These are phyloP conservation scores for Neospermospora avenae DNA, from an alignment of 2,329 filamentous ascomycete genomes.

Conservation along the genomic window DNA sequence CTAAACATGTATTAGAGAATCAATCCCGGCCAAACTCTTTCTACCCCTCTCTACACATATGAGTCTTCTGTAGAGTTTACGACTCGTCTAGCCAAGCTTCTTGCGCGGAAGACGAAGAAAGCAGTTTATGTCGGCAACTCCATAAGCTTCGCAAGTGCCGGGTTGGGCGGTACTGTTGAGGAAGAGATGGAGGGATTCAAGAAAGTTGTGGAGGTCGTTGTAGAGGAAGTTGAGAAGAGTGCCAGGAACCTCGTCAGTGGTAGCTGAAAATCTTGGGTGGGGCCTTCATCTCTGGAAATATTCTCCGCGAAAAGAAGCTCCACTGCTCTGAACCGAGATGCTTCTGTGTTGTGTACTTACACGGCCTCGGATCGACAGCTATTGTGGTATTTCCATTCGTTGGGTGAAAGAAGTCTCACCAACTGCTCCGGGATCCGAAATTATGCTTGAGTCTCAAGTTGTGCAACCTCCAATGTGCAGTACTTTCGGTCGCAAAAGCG, in stretches of 20 bases:
- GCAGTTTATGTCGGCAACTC: constrained; percentile 93
- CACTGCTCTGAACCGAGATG: not conserved
- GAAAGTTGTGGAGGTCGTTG: constrained; percentile 67
- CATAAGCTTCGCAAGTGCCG: constrained; percentile 69
- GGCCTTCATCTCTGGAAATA: not conserved
- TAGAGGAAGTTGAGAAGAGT: constrained; percentile 48
- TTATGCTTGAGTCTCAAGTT: not conserved
- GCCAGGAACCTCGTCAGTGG: constrained; percentile 25
- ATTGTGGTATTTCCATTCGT: not conserved
- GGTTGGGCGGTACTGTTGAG: constrained; percentile 77
- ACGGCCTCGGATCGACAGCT: not conserved
- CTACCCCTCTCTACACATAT: constrained; percentile 74
- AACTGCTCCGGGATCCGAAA: not conserved
- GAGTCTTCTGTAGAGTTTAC: constrained; percentile 83
- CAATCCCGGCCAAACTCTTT: constrained; percentile 59
- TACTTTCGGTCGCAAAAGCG: not conserved
- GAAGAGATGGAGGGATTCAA: constrained; percentile 92
- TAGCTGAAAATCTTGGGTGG: not conserved
- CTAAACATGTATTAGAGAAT: constrained; percentile 30
- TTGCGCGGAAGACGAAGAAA: constrained; percentile 68
- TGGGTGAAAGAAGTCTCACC: not conserved
- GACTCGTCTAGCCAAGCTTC: constrained; percentile 75
- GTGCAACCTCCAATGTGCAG: not conserved
- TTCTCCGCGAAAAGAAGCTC: not conserved
- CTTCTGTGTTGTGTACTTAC: not conserved